phyloP scores from a whole-genome alignment of 768 basidiomycete genomes.

The Kwoniella sp. region DNA sequence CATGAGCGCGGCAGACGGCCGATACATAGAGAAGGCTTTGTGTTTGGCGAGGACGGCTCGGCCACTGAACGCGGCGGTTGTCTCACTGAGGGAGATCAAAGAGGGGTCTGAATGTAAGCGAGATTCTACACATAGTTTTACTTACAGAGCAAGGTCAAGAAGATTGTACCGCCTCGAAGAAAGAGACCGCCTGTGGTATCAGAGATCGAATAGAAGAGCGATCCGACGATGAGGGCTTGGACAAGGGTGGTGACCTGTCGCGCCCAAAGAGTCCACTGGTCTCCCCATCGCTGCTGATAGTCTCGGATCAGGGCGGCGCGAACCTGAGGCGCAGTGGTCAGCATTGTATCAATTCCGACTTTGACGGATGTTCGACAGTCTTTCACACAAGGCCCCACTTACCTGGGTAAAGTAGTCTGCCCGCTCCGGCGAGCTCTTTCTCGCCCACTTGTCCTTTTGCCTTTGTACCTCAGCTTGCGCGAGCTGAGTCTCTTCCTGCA shows the following conservation, averaged over 20 bases:
- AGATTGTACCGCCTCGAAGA: slow-evolving; percentile 75
- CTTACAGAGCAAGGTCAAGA: slow-evolving; percentile 63
- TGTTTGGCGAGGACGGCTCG: slow-evolving; percentile 53
- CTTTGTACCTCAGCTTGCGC: slow-evolving; percentile 29
- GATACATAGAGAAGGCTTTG: slow-evolving; percentile 50
- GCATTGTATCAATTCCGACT: no score
- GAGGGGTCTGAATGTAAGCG: slow-evolving; percentile 18
- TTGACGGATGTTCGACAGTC: no score
- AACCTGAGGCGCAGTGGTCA: no score
- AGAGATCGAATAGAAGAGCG: slow-evolving; percentile 65
- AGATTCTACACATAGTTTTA: neutral
- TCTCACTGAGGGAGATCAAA: slow-evolving; percentile 43
- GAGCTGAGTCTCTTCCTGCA: slow-evolving; percentile 28
- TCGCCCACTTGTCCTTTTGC: slow-evolving; percentile 38
- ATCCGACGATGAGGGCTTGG: slow-evolving; percentile 64
- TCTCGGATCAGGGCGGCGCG: slow-evolving; percentile 42
- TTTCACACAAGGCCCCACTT: neutral
- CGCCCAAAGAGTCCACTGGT: slow-evolving; percentile 48
- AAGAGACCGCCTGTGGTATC: slow-evolving; percentile 67
- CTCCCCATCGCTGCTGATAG: slow-evolving; percentile 48
- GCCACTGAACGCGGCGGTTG: slow-evolving; percentile 50
- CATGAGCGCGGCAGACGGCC: slow-evolving; percentile 57
- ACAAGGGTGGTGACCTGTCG: slow-evolving; percentile 50
- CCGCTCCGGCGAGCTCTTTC: slow-evolving; percentile 35
- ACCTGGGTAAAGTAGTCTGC: slow-evolving; percentile 31